Conservation (phyloP, 2,329 filamentous ascomycete species). For the Aspergillus novofumigatus region DNA sequence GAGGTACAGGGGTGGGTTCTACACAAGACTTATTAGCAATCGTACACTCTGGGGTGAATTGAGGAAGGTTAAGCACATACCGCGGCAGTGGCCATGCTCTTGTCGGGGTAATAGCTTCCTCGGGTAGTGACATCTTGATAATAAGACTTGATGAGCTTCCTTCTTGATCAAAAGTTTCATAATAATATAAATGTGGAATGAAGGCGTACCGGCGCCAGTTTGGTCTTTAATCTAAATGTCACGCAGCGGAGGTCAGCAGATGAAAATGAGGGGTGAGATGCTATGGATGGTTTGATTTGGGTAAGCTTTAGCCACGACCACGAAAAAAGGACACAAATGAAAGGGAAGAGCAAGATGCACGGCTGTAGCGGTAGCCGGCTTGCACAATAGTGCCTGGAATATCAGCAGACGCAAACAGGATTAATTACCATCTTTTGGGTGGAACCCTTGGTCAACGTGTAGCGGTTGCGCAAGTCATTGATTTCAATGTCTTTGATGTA, state of each 20-base stretch:
- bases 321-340: constrained; percentile 32
- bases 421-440: constrained; percentile 99
- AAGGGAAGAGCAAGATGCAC: constrained; percentile 32
- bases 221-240: constrained; percentile 98
- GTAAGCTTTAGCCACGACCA: constrained; percentile 67
- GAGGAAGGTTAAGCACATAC: constrained; percentile 53
- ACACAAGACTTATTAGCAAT: neutral
- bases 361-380: constrained; percentile 36
- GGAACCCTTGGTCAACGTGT: constrained; percentile 92
- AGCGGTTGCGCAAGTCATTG: constrained; percentile 94
- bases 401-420: constrained; percentile 67
- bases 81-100: constrained; percentile 89
- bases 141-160: constrained; percentile 58
- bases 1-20: constrained; percentile 92
- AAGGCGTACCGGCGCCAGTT: constrained; percentile 96
- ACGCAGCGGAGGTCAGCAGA: constrained; percentile 88
- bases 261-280: constrained; percentile 67
- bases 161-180: constrained; percentile 47
- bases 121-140: constrained; percentile 95
- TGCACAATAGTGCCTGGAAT: constrained; percentile 43
- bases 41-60: neutral
- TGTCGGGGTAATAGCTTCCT: constrained; percentile 95
- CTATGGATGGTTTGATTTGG: constrained; percentile 56
- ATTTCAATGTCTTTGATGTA: constrained; percentile 99
- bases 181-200: constrained; percentile 42